These are phyloP conservation scores for Ustilago loliicola DNA, from an alignment of 1,284 basidiomycete species.

Conservation along the genomic window DNA sequence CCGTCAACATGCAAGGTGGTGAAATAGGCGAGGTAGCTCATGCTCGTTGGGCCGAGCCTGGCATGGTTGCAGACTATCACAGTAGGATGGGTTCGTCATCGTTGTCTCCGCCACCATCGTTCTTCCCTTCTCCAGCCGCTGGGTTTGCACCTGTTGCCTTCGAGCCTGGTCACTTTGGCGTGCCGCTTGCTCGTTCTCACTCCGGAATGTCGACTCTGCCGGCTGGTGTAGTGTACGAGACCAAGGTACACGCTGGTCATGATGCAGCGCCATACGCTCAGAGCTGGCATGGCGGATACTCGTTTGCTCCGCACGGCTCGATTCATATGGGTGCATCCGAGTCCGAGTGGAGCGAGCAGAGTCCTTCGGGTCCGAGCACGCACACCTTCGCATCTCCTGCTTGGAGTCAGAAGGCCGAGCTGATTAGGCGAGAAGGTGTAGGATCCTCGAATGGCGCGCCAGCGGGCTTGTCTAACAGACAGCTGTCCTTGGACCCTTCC, in stretches of 20 bases:
- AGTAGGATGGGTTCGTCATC: slow-evolving; percentile 15
- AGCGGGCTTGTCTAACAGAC: slow-evolving; percentile 12
- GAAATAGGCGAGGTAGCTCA: slow-evolving; percentile 12
- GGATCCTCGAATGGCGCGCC: slow-evolving; percentile 22
- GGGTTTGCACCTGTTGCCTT: slow-evolving; percentile 6
- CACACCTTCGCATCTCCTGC: slow-evolving; percentile 36
- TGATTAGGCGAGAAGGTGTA: slow-evolving; percentile 24
- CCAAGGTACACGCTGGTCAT: slow-evolving; percentile 15
- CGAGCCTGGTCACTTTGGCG: slow-evolving; percentile 12
- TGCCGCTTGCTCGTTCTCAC: slow-evolving; percentile 10
- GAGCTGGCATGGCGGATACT: slow-evolving; percentile 27
- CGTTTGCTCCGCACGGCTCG: slow-evolving; percentile 2
- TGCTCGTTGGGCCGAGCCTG: slow-evolving; percentile 10
- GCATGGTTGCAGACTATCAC: slow-evolving; percentile 19
- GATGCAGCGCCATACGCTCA: slow-evolving; percentile 23
- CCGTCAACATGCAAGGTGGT: slow-evolving; percentile 12
- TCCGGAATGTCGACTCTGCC: slow-evolving; percentile 6
- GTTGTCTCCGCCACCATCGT: slow-evolving; percentile 30
- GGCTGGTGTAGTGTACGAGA: slow-evolving; percentile 10
- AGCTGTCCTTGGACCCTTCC: slow-evolving; percentile 24
- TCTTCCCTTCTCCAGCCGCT: slow-evolving; percentile 12
- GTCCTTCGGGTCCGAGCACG: slow-evolving; percentile 31
- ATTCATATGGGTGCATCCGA: slow-evolving; percentile 22
- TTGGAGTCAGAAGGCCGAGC: slow-evolving; percentile 44
- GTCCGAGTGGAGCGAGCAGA: slow-evolving; percentile 46